Conservation (phyloP, 495 filamentous ascomycete species). For the Coniosporium apollinis region DNA sequence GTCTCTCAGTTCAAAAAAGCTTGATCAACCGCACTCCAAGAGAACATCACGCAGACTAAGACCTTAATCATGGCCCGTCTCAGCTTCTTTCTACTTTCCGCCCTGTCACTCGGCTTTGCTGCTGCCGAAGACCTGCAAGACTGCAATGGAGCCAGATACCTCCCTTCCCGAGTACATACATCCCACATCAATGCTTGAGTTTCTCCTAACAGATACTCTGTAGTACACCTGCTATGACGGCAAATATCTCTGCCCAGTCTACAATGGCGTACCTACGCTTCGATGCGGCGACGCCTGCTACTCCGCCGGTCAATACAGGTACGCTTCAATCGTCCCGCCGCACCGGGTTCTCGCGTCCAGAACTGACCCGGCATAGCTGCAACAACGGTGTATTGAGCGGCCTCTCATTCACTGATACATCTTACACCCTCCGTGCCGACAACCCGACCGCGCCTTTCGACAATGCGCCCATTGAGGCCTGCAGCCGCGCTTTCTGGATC, state of each 20-base stretch:
- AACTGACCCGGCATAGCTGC: background rate
- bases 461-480: constrained; percentile 3
- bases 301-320: constrained; percentile 3
- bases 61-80: background rate
- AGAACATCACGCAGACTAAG: too few species aligned
- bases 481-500: constrained; percentile 2
- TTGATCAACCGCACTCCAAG: too few species aligned
- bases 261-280: constrained; percentile 1
- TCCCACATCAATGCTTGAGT: background rate
- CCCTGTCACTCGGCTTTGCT: background rate
- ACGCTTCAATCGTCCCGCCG: background rate
- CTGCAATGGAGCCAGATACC: constrained; percentile 1
- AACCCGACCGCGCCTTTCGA: constrained; percentile 9
- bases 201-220: background rate
- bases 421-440: constrained; percentile 2
- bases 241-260: constrained; percentile 1
- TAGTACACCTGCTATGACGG: constrained; percentile 4
- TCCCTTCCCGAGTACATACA: constrained; percentile 2
- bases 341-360: background rate
- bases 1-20: too few species aligned
- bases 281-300: constrained; percentile 3
- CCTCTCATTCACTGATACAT: background rate
- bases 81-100: background rate
- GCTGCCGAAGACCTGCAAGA: background rate
- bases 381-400: background rate